Evolutionary conservation across 805 yeast genomes (phyloP).

Genomic region (Candida qinlingensis): DNA sequence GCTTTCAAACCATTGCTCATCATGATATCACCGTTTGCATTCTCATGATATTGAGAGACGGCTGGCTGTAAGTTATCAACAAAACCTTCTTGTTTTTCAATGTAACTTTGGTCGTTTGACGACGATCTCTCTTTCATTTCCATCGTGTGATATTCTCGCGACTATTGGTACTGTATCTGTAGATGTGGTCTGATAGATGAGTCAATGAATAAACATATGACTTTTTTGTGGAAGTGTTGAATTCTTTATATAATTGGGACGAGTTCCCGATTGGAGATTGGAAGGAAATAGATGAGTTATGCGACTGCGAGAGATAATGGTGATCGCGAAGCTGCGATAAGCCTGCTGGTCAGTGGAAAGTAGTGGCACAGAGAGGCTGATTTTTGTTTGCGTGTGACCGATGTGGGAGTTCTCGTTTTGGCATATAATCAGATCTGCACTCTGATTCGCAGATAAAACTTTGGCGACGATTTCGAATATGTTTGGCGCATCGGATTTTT

Average conservation of each 20-base stretch:
- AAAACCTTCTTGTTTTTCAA: background rate
- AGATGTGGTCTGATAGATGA: too few relatives aligned
- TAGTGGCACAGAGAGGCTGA: too few relatives aligned
- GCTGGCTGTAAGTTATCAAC: background rate
- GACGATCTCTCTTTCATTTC: conserved; percentile 2
- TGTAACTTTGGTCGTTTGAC: background rate
- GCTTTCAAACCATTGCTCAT: conserved; percentile 35
- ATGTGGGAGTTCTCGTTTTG: too few relatives aligned
- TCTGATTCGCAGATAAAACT: too few relatives aligned
- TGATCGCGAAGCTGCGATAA: background rate
- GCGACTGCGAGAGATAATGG: background rate
- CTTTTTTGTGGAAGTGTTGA: background rate
- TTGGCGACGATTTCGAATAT: too few relatives aligned
- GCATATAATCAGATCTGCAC: too few relatives aligned
- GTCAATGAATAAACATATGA: too few relatives aligned
- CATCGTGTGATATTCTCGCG: background rate
- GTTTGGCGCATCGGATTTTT: too few relatives aligned
- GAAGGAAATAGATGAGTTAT: background rate
- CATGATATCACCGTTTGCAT: conserved; percentile 24
- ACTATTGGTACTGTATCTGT: too few relatives aligned
- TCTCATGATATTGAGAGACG: conserved; percentile 13
- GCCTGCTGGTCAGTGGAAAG: background rate
- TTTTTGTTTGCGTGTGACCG: background rate
- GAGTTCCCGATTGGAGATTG: background rate
- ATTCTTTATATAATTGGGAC: background rate